Conservation (phyloP, 257 asterid genomes). For the Datura wrightii region DNA sequence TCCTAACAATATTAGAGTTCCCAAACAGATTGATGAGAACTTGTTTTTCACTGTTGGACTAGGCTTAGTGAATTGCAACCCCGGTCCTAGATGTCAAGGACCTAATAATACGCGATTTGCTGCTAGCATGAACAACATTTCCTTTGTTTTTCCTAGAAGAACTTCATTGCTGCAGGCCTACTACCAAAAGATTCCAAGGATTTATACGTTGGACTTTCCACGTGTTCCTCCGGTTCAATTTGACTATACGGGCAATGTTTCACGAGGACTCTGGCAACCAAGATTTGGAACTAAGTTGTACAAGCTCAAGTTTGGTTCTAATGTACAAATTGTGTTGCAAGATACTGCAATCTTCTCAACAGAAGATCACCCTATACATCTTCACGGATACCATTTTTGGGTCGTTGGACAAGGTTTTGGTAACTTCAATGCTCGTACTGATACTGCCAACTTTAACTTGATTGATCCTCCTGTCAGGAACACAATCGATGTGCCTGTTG, state of each 20-base stretch:
- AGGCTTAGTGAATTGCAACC: conserved; percentile 57
- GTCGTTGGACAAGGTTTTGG: conserved; percentile 71
- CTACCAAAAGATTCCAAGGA: conserved; percentile 52
- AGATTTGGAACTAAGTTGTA: conserved; percentile 52
- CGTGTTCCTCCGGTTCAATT: conserved; percentile 57
- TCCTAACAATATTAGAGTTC: conserved; percentile 44
- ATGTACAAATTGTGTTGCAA: conserved; percentile 65
- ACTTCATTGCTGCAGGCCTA: conserved; percentile 61
- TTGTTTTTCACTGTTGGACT: conserved; percentile 62
- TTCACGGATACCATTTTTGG: conserved; percentile 69
- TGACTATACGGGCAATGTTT: conserved; percentile 69
- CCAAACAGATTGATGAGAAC: conserved; percentile 46
- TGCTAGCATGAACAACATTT: conserved; percentile 65
- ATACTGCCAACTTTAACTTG: conserved; percentile 56
- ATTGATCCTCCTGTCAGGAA: conserved; percentile 68
- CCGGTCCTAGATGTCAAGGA: conserved; percentile 70
- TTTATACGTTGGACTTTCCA: conserved; percentile 64
- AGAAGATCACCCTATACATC: conserved; percentile 74
- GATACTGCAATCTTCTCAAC: conserved; percentile 66
- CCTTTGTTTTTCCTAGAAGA: conserved; percentile 52
- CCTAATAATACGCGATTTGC: conserved; percentile 65
- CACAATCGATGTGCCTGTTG: conserved; percentile 71
- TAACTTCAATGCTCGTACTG: conserved; percentile 53
- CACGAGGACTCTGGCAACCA: conserved; percentile 61
- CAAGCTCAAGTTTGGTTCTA: conserved; percentile 55